Conservation (phyloP, 192 early-diverging fungal genomes). For the Linnemannia zychae region DNA sequence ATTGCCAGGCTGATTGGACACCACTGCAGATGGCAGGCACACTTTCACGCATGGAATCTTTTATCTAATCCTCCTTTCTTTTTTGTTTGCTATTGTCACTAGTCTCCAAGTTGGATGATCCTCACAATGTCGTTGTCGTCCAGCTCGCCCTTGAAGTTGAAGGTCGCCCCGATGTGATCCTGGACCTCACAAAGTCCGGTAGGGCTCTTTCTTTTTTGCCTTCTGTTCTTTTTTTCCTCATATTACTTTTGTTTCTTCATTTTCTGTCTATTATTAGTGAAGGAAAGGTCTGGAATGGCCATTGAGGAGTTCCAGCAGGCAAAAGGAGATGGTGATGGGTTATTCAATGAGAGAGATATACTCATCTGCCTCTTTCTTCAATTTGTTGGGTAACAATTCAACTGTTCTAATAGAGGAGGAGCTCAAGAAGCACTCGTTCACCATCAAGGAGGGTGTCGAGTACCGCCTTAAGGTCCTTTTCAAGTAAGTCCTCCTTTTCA, state of each 20-base stretch:
- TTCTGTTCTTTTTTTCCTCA: not conserved
- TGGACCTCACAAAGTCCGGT: slow-evolving; percentile 85
- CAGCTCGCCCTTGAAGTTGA: slow-evolving; percentile 79
- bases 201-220: slow-evolving; percentile 24
- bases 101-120: slow-evolving; percentile 40
- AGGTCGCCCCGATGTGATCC: slow-evolving; percentile 80
- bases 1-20: not conserved
- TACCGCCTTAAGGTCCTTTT: slow-evolving; percentile 95
- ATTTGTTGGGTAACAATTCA: not conserved
- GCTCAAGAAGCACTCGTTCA: slow-evolving; percentile 80
- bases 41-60: not conserved
- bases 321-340: not conserved
- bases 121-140: slow-evolving; percentile 76
- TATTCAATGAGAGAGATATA: not conserved
- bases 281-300: not conserved
- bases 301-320: not conserved
- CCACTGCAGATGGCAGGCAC: not conserved
- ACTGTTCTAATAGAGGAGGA: slow-evolving; percentile 63
- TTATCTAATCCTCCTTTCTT: not conserved
- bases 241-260: not conserved
- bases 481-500: slow-evolving; percentile 60
- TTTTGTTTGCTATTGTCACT: not conserved
- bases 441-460: slow-evolving; percentile 96
- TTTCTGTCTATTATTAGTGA: slow-evolving; percentile 4
- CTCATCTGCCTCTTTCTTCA: not conserved